Evolutionary conservation across 1,284 basidiomycete genomes (phyloP).

Genomic region (Leccinum subrobustum): DNA sequence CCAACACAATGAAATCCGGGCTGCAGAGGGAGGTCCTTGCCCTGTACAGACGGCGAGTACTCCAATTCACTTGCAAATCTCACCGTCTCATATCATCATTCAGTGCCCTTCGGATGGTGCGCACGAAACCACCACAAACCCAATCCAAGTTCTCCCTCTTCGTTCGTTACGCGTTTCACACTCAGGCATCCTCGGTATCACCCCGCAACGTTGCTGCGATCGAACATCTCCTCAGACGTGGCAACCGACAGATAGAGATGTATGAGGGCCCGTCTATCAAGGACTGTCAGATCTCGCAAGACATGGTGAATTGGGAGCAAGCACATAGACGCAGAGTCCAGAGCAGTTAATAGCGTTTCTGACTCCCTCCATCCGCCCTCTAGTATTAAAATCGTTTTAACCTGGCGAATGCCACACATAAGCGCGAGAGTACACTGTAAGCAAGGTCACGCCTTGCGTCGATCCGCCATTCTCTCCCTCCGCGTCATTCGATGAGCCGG

Average conservation of each 20-base stretch:
- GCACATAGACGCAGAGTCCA: slow-evolving; percentile 4
- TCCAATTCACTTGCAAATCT: not conserved
- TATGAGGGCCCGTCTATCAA: slow-evolving; percentile 65
- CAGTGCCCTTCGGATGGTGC: slow-evolving; percentile 73
- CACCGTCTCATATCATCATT: slow-evolving; percentile 5
- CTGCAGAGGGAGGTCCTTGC: slow-evolving; percentile 69
- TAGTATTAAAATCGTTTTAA: slow-evolving; percentile 4
- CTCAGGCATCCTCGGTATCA: slow-evolving; percentile 57
- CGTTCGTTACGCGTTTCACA: slow-evolving; percentile 66
- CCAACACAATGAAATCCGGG: slow-evolving; percentile 45
- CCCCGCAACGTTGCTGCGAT: slow-evolving; percentile 64
- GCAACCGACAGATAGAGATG: slow-evolving; percentile 61
- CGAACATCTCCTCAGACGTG: slow-evolving; percentile 70
- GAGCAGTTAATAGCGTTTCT: slow-evolving; percentile 6
- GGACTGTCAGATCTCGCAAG: slow-evolving; percentile 68
- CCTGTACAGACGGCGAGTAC: slow-evolving; percentile 66
- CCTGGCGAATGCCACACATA: no score
- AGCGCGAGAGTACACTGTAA: not conserved
- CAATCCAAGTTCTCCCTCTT: slow-evolving; percentile 65
- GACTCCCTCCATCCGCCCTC: not conserved
- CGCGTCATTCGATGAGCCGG: slow-evolving; percentile 22
- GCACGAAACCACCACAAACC: slow-evolving; percentile 55
- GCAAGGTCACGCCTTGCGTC: slow-evolving; percentile 17
- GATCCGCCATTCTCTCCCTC: slow-evolving; percentile 22
- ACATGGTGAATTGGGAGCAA: slow-evolving; percentile 63